Percentiles rank a stretch among this genome's conserved stretches.
Evolutionary conservation across 768 basidiomycete species (phyloP).

Genomic region (Leucocoprinus leucothites): DNA sequence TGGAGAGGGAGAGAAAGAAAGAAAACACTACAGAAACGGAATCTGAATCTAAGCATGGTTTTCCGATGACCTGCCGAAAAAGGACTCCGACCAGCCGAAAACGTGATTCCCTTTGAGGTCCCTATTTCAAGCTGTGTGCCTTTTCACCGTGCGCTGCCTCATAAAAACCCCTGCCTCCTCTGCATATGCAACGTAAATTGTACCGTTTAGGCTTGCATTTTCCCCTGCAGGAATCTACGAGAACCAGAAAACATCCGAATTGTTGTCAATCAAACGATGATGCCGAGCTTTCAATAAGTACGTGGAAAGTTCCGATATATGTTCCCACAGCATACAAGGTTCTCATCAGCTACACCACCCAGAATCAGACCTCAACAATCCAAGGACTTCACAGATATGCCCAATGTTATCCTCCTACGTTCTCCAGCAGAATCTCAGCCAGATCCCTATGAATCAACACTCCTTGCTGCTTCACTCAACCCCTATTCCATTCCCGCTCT

Average conservation of each 20-base stretch:
- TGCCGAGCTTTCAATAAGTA: too few relatives aligned
- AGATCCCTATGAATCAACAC: constrained; percentile 60
- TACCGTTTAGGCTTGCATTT: too few relatives aligned
- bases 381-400: constrained; percentile 22
- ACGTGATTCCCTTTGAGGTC: background rate
- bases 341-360: too few relatives aligned
- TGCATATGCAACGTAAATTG: too few relatives aligned
- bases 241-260: too few relatives aligned
- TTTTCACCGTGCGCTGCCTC: too few relatives aligned
- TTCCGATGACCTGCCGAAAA: constrained; percentile 1
- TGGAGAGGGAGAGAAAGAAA: background rate
- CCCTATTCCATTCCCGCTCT: constrained; percentile 68
- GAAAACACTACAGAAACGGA: too few relatives aligned
- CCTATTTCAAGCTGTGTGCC: too few relatives aligned
- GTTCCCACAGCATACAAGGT: background rate
- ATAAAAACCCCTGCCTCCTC: too few relatives aligned
- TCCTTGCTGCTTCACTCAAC: constrained; percentile 44
- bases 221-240: too few relatives aligned
- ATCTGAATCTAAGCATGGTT: background rate
- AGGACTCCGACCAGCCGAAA: constrained; percentile 1
- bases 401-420: constrained; percentile 42
- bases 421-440: constrained; percentile 31
- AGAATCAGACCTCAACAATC: too few relatives aligned
- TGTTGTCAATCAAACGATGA: too few relatives aligned
- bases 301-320: background rate